A percentile compares a stretch with the other conserved stretches of the same genome.
Conservation (phyloP, 2,329 filamentous ascomycete species). For the Alternaria conjuncta region DNA sequence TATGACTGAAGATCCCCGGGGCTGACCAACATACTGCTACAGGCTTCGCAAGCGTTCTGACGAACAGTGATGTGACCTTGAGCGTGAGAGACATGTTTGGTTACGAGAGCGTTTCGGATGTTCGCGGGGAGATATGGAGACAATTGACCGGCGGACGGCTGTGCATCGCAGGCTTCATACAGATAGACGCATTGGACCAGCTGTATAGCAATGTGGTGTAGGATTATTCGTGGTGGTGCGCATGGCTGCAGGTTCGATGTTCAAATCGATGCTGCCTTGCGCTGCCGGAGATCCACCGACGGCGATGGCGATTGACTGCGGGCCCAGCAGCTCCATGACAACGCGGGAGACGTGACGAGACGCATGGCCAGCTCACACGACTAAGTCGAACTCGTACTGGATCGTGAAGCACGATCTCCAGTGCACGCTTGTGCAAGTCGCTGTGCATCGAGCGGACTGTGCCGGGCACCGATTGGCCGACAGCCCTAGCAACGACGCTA, state of each 20-base stretch:
- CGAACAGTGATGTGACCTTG: slow-evolving; percentile 69
- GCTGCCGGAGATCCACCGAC: slow-evolving; percentile 29
- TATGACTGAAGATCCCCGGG: neutral
- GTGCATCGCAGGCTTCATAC: slow-evolving; percentile 12
- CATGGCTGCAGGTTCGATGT: slow-evolving; percentile 7
- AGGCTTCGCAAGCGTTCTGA: slow-evolving; percentile 71
- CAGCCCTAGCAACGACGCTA: slow-evolving; percentile 18
- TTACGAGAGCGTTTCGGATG: slow-evolving; percentile 13
- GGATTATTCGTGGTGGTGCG: neutral
- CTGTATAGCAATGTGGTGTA: neutral
- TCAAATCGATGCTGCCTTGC: slow-evolving; percentile 28
- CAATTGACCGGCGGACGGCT: slow-evolving; percentile 9
- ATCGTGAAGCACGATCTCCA: neutral
- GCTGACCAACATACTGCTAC: slow-evolving; percentile 62
- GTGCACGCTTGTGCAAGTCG: slow-evolving; percentile 8
- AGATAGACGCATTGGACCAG: neutral
- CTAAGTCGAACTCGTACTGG: slow-evolving; percentile 3
- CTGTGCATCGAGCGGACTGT: slow-evolving; percentile 7
- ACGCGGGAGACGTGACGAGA: slow-evolving; percentile 1
- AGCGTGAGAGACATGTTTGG: slow-evolving; percentile 67
- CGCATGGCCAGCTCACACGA: neutral
- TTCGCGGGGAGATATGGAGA: neutral
- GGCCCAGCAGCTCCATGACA: neutral
- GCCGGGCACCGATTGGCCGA: slow-evolving; percentile 10
- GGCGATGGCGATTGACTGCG: slow-evolving; percentile 7